Percentiles rank a stretch among this genome's conserved stretches.
Evolutionary conservation across 1,284 basidiomycete species (phyloP).

Genomic region (Ustilago sp.): DNA sequence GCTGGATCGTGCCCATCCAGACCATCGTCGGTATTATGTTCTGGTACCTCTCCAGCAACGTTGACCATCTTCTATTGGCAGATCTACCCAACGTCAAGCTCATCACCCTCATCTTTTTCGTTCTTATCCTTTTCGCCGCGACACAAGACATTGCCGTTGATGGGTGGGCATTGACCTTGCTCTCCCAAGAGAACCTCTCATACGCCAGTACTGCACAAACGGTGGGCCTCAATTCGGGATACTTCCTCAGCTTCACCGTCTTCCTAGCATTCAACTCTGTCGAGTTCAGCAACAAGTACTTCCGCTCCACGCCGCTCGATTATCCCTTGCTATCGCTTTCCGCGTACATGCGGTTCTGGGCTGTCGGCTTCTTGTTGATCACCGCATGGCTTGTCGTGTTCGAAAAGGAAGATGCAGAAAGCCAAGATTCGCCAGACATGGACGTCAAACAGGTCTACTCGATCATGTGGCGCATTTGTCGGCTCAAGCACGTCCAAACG

Average conservation of each 20-base stretch:
- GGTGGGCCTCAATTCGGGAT: conserved; percentile 94
- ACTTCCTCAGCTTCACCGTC: conserved; percentile 95
- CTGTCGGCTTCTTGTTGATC: conserved; percentile 81
- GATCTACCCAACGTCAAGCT: conserved; percentile 82
- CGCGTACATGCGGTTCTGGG: conserved; percentile 89
- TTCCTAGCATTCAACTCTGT: conserved; percentile 97
- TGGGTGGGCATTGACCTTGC: conserved; percentile 96
- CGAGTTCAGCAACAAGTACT: conserved; percentile 86
- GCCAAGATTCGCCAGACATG: conserved; percentile 77
- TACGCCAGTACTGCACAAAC: conserved; percentile 99
- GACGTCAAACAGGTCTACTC: conserved; percentile 90
- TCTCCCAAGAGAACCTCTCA: conserved; percentile 93
- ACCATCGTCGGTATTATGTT: conserved; percentile 87
- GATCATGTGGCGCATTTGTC: conserved; percentile 93
- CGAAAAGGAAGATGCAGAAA: conserved; percentile 80
- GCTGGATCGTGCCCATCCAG: conserved; percentile 99
- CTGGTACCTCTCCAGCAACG: conserved; percentile 85
- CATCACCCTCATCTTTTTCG: conserved; percentile 88
- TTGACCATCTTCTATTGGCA: conserved; percentile 82
- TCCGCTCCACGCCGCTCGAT: conserved; percentile 74
- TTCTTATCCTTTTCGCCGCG: conserved; percentile 89
- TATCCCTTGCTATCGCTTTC: conserved; percentile 84
- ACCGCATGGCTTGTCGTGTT: conserved; percentile 89
- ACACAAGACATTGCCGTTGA: conserved; percentile 99
- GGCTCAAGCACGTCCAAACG: conserved; percentile 89